Evolutionary conservation across 306 rosid genomes (phyloP).

Genomic region (Macrotyloma uniflorum): DNA sequence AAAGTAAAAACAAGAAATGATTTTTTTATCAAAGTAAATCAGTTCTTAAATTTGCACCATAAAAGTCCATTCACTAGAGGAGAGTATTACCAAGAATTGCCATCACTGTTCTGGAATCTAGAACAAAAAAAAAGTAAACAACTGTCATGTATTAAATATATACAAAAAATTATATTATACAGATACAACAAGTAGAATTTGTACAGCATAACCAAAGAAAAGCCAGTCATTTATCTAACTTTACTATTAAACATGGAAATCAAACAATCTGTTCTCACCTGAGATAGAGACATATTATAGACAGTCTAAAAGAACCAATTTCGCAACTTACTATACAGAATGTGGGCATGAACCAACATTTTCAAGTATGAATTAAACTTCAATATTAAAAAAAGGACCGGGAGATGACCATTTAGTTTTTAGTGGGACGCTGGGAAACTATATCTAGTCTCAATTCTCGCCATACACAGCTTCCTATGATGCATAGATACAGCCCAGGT

Average conservation of each 20-base stretch:
- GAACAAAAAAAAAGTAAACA: not conserved
- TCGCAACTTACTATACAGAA: not conserved
- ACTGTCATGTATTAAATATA: constrained; percentile 7
- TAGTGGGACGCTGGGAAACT: constrained; percentile 4
- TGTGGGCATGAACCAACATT: not conserved
- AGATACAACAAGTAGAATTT: constrained; percentile 20
- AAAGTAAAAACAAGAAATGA: not conserved
- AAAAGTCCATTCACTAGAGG: not conserved
- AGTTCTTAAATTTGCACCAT: not conserved
- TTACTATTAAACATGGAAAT: not conserved
- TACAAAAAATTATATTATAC: not conserved
- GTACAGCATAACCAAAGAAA: not conserved
- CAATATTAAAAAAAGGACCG: not conserved
- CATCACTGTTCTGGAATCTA: constrained; percentile 99
- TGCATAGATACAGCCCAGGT: not conserved
- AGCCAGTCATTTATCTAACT: not conserved
- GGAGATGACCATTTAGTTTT: constrained; percentile 2
- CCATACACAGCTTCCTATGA: not conserved
- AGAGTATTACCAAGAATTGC: constrained; percentile 81
- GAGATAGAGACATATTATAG: not conserved
- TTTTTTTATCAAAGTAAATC: not conserved
- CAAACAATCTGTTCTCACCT: not conserved
- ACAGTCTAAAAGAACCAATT: constrained; percentile 21
- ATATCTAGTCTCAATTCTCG: constrained; percentile 4
- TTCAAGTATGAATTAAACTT: not conserved